phyloP scores from a whole-genome alignment of 1,139 yeast genomes.

The Diutina neorugosa region DNA sequence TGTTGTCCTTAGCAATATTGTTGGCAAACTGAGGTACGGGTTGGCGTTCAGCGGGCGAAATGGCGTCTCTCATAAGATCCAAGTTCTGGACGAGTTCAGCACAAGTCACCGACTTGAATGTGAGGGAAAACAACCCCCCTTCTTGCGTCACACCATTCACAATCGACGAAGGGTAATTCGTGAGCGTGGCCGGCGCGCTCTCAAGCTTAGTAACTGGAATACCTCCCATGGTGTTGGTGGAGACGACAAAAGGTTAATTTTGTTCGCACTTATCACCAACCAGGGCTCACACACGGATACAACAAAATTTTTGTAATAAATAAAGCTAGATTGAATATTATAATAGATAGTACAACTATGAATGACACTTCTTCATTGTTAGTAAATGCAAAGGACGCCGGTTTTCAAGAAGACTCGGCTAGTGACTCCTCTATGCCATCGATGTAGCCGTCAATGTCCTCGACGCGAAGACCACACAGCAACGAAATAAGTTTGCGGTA shows the following conservation, averaged over 20 bases:
- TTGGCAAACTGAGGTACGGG: neutral
- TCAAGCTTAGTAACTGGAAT: slow-evolving; percentile 2
- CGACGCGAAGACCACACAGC: slow-evolving; percentile 70
- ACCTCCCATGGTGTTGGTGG: neutral
- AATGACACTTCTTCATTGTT: neutral
- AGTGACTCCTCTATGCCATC: slow-evolving; percentile 36
- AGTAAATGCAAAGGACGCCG: neutral
- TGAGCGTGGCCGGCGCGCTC: neutral
- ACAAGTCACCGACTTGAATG: neutral
- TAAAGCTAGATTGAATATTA: neutral
- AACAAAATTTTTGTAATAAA: neutral
- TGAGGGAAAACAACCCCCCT: slow-evolving; percentile 1
- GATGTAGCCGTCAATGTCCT: slow-evolving; percentile 59
- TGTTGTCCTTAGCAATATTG: neutral
- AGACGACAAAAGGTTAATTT: neutral
- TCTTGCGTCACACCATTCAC: neutral
- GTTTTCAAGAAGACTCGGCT: slow-evolving; percentile 11
- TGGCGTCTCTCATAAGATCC: slow-evolving; percentile 1
- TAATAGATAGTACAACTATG: neutral
- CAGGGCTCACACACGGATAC: neutral
- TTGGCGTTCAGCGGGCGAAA: neutral
- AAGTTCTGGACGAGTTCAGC: slow-evolving; percentile 4
- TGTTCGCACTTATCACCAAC: neutral
- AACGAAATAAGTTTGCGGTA: slow-evolving; percentile 72
- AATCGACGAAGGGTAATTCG: slow-evolving; percentile 1